Conservation (phyloP, 139 green algal genomes). For the Chlorokybus atmophyticus region DNA sequence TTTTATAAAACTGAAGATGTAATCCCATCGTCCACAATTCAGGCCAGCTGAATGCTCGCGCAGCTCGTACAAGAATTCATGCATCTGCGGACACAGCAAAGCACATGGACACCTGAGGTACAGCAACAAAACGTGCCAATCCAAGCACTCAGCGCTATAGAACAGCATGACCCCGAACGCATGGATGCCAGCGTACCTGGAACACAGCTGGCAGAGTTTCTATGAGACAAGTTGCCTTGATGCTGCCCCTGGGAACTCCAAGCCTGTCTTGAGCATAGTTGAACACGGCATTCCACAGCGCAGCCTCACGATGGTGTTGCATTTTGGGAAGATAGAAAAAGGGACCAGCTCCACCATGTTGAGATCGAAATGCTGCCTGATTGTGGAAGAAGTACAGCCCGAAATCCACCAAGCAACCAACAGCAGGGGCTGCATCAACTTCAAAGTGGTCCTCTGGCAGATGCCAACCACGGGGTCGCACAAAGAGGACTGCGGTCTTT, state of each 20-base stretch:
- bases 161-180: background rate
- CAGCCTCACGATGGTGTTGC: conserved; percentile 71
- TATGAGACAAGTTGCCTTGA: conserved; percentile 73
- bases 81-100: conserved; percentile 62
- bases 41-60: conserved; percentile 59
- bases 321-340: conserved; percentile 90
- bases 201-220: conserved; percentile 78
- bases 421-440: conserved; percentile 52
- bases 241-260: conserved; percentile 47
- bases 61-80: conserved; percentile 84
- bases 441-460: conserved; percentile 65
- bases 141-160: background rate
- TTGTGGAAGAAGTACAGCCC: conserved; percentile 81
- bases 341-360: conserved; percentile 39
- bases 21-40: conserved; percentile 84
- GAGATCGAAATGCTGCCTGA: conserved; percentile 19
- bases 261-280: conserved; percentile 42
- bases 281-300: conserved; percentile 28
- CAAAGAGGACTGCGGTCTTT: conserved; percentile 12
- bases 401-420: conserved; percentile 67
- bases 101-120: conserved; percentile 1
- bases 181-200: conserved; percentile 7
- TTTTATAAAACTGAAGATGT: conserved; percentile 85
- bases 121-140: conserved; percentile 1
- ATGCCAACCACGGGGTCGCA: conserved; percentile 63